phyloP scores from a whole-genome alignment of 148 eudicot species.

The Chenopodium suecicum region DNA sequence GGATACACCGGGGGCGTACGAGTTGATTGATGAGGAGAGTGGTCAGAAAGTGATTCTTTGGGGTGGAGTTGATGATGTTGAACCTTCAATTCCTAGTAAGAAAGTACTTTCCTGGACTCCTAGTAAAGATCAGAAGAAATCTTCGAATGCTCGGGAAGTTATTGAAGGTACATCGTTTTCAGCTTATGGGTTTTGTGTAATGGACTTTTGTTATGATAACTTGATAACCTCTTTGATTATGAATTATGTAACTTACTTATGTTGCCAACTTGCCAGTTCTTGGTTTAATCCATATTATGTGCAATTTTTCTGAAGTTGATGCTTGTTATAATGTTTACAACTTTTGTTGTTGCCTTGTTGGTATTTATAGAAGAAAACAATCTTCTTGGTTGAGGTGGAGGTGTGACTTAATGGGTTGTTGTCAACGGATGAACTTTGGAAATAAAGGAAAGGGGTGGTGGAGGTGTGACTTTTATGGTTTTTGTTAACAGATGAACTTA shows the following conservation, averaged over 20 bases:
- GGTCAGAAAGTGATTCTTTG: conserved; percentile 60
- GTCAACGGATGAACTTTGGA: background rate
- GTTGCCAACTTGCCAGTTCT: background rate
- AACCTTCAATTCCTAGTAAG: conserved; percentile 30
- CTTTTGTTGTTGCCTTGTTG: too few relatives aligned
- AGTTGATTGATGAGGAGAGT: conserved; percentile 49
- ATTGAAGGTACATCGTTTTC: conserved; percentile 23
- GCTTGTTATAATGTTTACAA: background rate
- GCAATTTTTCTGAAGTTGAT: background rate
- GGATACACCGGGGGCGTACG: conserved; percentile 62
- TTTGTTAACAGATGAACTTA: too few relatives aligned
- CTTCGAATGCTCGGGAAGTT: background rate
- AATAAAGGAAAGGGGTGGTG: too few relatives aligned
- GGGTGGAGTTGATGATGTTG: conserved; percentile 53
- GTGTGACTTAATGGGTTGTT: background rate
- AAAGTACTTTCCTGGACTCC: conserved; percentile 42
- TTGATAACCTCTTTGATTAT: background rate
- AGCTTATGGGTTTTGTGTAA: background rate
- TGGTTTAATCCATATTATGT: too few relatives aligned
- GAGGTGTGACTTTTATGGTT: too few relatives aligned
- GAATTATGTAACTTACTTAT: background rate
- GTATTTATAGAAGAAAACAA: background rate
- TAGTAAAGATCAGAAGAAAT: background rate
- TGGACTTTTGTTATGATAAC: background rate
- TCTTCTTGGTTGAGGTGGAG: background rate